Conservation (phyloP, 2,329 filamentous ascomycete genomes). For the Colletotrichum magnum region DNA sequence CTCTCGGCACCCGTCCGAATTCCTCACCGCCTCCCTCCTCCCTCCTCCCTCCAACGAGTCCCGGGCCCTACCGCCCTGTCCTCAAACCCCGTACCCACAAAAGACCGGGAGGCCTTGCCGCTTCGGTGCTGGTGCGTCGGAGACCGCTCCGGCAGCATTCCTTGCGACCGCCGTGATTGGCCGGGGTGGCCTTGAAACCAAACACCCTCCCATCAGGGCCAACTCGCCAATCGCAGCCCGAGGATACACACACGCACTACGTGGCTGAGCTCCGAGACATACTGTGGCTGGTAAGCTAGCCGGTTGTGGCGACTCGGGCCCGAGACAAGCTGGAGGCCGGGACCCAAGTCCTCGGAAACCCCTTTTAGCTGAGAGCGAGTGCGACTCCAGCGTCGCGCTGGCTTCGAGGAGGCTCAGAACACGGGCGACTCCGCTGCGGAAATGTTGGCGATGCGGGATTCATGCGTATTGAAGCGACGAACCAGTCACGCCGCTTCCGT, state of each 20-base stretch:
- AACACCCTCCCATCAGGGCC: conserved; percentile 23
- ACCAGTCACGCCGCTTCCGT: conserved; percentile 15
- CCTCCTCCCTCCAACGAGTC: conserved; percentile 16
- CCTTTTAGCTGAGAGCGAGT: background rate
- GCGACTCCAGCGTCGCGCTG: conserved; percentile 12
- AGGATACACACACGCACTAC: conserved; percentile 6
- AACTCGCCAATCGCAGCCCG: conserved; percentile 29
- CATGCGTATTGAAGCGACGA: conserved; percentile 26
- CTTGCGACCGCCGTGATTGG: conserved; percentile 28
- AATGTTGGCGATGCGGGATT: conserved; percentile 23
- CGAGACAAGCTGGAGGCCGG: background rate
- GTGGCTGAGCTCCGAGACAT: conserved; percentile 33
- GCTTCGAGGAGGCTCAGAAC: conserved; percentile 16
- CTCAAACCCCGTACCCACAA: conserved; percentile 18
- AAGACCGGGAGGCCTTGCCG: conserved; percentile 30
- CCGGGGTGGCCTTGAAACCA: conserved; percentile 5
- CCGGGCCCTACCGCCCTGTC: conserved; percentile 18
- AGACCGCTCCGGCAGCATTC: conserved; percentile 28
- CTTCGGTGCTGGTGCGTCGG: conserved; percentile 38
- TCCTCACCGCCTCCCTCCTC: conserved; percentile 35
- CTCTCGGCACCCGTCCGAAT: conserved; percentile 27
- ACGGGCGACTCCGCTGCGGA: conserved; percentile 19
- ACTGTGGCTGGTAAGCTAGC: conserved; percentile 18
- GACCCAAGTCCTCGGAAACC: conserved; percentile 17
- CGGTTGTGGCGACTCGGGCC: background rate